Conservation (phyloP, 441 rosid species). For the Syzygium syzygioides region DNA sequence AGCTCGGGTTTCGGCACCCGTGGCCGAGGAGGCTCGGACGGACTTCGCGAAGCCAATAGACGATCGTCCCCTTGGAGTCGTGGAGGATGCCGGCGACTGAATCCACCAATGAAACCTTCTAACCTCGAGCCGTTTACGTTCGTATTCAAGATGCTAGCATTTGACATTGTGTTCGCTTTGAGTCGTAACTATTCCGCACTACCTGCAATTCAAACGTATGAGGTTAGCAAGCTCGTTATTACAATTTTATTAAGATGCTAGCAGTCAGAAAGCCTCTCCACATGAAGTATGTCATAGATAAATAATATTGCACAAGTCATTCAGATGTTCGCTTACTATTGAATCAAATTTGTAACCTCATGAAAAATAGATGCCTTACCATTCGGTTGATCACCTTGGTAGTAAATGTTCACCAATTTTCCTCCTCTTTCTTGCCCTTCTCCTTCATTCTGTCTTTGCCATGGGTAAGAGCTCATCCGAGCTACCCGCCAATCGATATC, state of each 20-base stretch:
- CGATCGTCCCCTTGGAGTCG: too few relatives aligned
- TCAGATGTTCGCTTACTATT: too few relatives aligned
- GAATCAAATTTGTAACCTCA: neutral
- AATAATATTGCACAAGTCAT: fast-evolving
- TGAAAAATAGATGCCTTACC: neutral
- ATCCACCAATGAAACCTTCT: too few relatives aligned
- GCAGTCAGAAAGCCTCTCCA: neutral
- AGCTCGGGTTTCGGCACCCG: too few relatives aligned
- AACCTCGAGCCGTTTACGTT: too few relatives aligned
- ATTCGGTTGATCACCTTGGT: neutral
- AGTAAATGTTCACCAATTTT: neutral
- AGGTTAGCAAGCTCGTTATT: fast-evolving
- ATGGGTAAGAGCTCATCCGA: neutral
- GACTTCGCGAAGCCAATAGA: too few relatives aligned
- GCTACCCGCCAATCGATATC: neutral
- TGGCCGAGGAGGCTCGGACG: too few relatives aligned
- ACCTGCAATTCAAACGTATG: fast-evolving
- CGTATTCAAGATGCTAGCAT: too few relatives aligned
- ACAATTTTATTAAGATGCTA: neutral
- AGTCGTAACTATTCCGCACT: fast-evolving
- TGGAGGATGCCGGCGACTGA: too few relatives aligned
- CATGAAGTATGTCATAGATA: fast-evolving
- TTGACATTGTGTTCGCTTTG: fast-evolving
- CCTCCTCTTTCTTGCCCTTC: neutral
- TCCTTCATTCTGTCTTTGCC: neutral